Evolutionary conservation across 2,329 filamentous ascomycete species (phyloP), one percentile per base, ranked within the genome.

Genomic region (Didymosphaeria variabile): DNA sequence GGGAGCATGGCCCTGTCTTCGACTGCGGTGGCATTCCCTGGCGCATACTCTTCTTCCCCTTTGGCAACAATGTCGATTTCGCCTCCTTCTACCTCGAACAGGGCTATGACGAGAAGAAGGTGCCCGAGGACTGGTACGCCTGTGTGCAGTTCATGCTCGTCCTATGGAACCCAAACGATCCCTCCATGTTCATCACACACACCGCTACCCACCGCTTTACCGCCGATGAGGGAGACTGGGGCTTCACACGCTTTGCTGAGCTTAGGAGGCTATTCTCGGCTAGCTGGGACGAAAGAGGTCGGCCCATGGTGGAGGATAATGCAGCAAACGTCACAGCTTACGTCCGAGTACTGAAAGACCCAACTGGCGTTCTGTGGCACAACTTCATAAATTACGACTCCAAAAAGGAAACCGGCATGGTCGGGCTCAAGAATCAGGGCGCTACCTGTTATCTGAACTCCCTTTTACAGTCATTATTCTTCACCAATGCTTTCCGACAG

Each of bases 341-440:
- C 70, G 86, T 96, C 50, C 87, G 92, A 55, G 84, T 95, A 53
- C 88, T 95, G 52, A 91, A 95, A 72, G 92, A 97, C 72, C 92
- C 94, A 65, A 97, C 92, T 0, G 92, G 92, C 57, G 92, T 95
- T 5, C 77, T 97, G 60, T 97, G 92, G 92, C 92, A 96, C 80
- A 95, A 92, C 79, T 94, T 97, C 78, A 85, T 88, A 76, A 94
- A 94, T 80, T 99, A 99, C 77, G 94, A 99, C 77, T 98, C 95
- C n/a, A 99, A 98, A 82, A 97, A 95, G 77, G 94, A 97, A 80
- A 99, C 95, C 0, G 95, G 95, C 59, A 98, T 94, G 82, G 95
- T 99, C 45, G 95, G 95, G 2, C 83, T 99, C 57, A 95, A 95
- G 79, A 99, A 99, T 73, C 95, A 98, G 79, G 95, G 95, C 66